Base-by-base conservation (phyloP, 441 rosid species). In the Populus trichocarpa region DNA sequence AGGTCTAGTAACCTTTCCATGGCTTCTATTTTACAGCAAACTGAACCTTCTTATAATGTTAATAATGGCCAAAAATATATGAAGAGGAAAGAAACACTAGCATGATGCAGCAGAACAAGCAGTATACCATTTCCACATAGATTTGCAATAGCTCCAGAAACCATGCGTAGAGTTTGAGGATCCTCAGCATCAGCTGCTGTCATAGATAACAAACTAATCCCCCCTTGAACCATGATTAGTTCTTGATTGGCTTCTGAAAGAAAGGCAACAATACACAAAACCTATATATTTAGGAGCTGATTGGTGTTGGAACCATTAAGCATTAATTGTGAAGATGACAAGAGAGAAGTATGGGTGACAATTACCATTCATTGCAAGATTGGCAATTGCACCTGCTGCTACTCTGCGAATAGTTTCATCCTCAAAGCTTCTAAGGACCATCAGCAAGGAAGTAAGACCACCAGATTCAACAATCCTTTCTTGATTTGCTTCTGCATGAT, bases 381-480 rank as follows among this genome's bases (percentile, higher is more conserved):
- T 96, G 78, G 99, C 99, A 76, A 96, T 88, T 75, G 99, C 99
- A 74, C 99, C 99, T 11, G 99, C 99, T 16, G 99, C 98, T 80
- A 96, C 99, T 87, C 99, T 90, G 77, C 91, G 90, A 59, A 94
- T 87, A 68, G 94, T 96, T 88, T 96, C 99, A 89, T 96, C 98
- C 83, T 93, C 98, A 32, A 87, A 89, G 85, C 91, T 94, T 91
- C 93, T 88, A 75, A 96, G 99, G 85, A 94, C 97, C 96, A 87
- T 91, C 79, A 96, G 84, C 89, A 96, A 87, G 79, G 98, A 93
- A 64, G 88, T 85, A 77, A 96, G 98, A 59, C 99, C 99, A 77
- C 99, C 98, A 30, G 32, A 30, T 30, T 30, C 32, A 30, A 30
- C 32, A 30, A 30, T 30, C 32, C 32, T 30, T 30, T 92, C 90